Evolutionary conservation across 257 asterid species (phyloP).

Genomic region (Solanum appendiculatum): DNA sequence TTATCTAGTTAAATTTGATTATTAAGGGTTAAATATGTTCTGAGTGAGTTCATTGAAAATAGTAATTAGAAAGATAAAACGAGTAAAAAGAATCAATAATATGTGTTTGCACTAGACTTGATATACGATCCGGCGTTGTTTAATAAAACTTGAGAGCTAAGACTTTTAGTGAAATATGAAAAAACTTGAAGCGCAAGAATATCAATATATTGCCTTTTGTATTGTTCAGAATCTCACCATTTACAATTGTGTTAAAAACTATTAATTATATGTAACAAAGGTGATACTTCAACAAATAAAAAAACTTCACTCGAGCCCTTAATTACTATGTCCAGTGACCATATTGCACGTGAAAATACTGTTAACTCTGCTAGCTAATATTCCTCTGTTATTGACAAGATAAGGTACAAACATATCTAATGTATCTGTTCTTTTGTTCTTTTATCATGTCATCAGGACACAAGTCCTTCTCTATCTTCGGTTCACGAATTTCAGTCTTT

Average conservation of each 20-base stretch:
- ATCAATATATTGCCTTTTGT: too few relatives aligned
- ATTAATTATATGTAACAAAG: too few relatives aligned
- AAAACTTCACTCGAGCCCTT: background rate
- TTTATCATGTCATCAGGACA: background rate
- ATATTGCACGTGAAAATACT: background rate
- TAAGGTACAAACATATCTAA: background rate
- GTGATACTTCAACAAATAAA: background rate
- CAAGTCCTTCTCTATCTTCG: background rate
- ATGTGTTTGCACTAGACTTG: too few relatives aligned
- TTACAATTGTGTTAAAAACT: too few relatives aligned
- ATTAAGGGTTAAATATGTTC: too few relatives aligned
- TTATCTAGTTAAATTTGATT: background rate
- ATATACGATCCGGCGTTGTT: background rate
- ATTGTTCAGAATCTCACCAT: background rate
- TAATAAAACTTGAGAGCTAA: background rate
- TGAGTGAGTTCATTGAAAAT: background rate
- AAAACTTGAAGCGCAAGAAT: background rate
- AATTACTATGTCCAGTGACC: background rate
- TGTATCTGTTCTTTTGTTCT: background rate
- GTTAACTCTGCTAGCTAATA: background rate
- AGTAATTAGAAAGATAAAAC: too few relatives aligned
- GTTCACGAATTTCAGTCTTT: background rate
- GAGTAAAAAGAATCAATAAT: too few relatives aligned
- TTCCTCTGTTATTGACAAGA: background rate
- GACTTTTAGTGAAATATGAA: background rate